Evolutionary conservation across 169 alveolate species (phyloP).

Genomic region (Eimeria sp.): DNA sequence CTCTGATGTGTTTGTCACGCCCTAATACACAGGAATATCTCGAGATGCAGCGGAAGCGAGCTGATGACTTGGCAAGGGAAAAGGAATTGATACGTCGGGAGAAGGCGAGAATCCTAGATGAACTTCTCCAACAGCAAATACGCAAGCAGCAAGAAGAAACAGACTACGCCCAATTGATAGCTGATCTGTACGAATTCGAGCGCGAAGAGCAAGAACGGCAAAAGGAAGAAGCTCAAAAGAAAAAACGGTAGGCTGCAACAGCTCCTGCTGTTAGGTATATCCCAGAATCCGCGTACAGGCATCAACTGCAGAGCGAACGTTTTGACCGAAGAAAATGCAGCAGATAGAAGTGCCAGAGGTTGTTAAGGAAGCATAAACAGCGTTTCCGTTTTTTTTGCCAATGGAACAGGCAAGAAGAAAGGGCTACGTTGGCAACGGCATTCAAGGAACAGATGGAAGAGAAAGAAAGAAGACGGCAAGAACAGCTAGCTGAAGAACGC

Average conservation of each 20-base stretch:
- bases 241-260: slow-evolving; percentile 30
- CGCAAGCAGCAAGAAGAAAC: slow-evolving; percentile 62
- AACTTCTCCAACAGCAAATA: slow-evolving; percentile 49
- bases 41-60: slow-evolving; percentile 55
- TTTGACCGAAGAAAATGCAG: background rate
- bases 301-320: background rate
- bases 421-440: slow-evolving; percentile 53
- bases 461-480: slow-evolving; percentile 85
- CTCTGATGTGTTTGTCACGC: background rate
- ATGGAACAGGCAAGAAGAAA: slow-evolving; percentile 62
- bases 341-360: background rate
- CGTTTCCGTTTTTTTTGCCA: background rate
- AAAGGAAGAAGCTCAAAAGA: slow-evolving; percentile 72
- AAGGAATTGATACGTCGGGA: slow-evolving; percentile 40
- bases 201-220: slow-evolving; percentile 73
- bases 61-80: slow-evolving; percentile 50
- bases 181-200: slow-evolving; percentile 72
- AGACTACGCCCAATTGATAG: slow-evolving; percentile 68
- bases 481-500: slow-evolving; percentile 89
- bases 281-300: background rate
- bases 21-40: slow-evolving; percentile 34
- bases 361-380: background rate
- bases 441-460: slow-evolving; percentile 85
- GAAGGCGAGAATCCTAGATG: slow-evolving; percentile 66
- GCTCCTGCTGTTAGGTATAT: background rate